Evolutionary conservation across 2,329 filamentous ascomycete species (phyloP), one percentile per base, ranked within the genome.

Genomic region (Botrytis squamosa): DNA sequence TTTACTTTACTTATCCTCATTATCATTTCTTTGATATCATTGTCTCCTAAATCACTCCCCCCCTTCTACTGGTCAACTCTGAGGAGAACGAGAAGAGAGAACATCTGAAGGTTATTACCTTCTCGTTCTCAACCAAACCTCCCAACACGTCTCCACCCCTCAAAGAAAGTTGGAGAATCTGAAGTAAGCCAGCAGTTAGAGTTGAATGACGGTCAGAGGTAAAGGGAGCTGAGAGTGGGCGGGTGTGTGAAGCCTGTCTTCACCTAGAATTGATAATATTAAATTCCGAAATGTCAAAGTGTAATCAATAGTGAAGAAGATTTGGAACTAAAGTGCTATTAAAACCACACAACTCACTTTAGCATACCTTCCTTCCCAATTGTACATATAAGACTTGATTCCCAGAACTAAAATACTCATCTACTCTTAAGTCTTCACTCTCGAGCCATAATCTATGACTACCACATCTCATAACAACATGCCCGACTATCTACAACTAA

Each of bases 161-260:
- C 16, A 18, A 29, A 57, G 4, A 57, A 52, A 29, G n/a, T 16
- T 57, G 6, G 3, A 29, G 52, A 0, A 57, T 25, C n/a, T 29
- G 14, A 57, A 29, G 14, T 18, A 29, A 7, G 5, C n/a, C n/a
- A 9, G 4, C 1, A 49, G 8, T 3, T 16, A 49, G 8, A 49
- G 46, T 0, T 57, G n/a, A 57, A 57, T 12, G 25, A 16, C 16
- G n/a, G 12, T 3, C 49, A 14, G 49, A n/a, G 25, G 25, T 55
- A n/a, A 18, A 16, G 4, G 52, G 14, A n/a, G n/a, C n/a, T 29
- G n/a, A 57, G n/a, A 57, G 6, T 6, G 49, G 7, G 22, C 18
- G 0, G 2, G 8, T 25, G 25, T 1, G 10, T 52, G 9, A 10
- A 1, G 52, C 7, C 3, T 57, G 3, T 4, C 6, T 3, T 55